phyloP scores from a whole-genome alignment of 192 early-diverging fungal genomes.

The Mortierella hygrophila region DNA sequence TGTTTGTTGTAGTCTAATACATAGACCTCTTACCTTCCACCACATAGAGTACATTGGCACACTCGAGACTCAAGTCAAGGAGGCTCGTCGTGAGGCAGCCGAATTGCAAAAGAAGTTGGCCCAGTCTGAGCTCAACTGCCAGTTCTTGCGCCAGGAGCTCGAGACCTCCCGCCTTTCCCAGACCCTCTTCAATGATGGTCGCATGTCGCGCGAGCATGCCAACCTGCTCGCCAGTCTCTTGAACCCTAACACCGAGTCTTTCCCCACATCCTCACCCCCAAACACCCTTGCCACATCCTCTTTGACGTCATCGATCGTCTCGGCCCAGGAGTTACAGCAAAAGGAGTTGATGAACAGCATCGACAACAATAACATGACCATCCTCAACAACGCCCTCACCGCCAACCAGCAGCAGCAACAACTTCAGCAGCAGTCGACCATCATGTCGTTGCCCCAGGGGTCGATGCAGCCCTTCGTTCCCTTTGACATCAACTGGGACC shows the following conservation, averaged over 20 bases:
- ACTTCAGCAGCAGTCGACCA: background rate
- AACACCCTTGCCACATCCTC: background rate
- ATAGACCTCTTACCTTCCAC: conserved; percentile 6
- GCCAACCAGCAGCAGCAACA: background rate
- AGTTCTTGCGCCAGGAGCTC: conserved; percentile 44
- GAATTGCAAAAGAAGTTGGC: conserved; percentile 61
- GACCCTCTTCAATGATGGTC: conserved; percentile 46
- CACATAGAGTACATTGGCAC: conserved; percentile 67
- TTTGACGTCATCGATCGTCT: background rate
- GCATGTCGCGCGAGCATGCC: conserved; percentile 46
- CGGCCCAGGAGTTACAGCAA: conserved; percentile 34
- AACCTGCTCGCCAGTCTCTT: conserved; percentile 49
- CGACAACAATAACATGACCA: conserved; percentile 52
- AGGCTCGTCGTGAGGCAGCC: conserved; percentile 65
- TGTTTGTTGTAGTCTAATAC: background rate
- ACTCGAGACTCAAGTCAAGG: conserved; percentile 69
- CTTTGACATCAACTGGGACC: conserved; percentile 48
- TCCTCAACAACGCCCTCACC: conserved; percentile 41
- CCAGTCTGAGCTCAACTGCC: conserved; percentile 46
- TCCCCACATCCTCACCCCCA: conserved; percentile 27
- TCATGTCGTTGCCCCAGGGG: conserved; percentile 14
- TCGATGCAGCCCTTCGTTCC: conserved; percentile 45
- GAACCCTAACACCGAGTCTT: conserved; percentile 53
- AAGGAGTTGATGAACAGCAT: conserved; percentile 52
- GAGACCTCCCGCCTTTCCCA: conserved; percentile 48